These are phyloP conservation scores for Ustilago bromivora DNA, from an alignment of 1,284 basidiomycete species.

Conservation along the genomic window DNA sequence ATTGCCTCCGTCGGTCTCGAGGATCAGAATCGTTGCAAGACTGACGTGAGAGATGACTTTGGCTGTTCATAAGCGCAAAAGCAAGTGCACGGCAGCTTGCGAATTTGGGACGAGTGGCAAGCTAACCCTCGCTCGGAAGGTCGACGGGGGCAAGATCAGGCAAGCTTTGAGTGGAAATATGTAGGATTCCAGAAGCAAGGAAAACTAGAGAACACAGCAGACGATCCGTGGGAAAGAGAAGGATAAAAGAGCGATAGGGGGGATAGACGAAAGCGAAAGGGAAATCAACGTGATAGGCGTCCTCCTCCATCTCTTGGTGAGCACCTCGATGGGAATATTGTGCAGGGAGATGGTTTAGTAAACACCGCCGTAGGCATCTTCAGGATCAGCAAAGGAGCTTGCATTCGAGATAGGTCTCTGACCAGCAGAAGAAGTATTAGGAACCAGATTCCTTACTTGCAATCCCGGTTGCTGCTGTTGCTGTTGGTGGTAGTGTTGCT, in stretches of 20 bases:
- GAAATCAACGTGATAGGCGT: neutral
- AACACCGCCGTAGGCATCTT: constrained; percentile 61
- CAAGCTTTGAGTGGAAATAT: too few species aligned
- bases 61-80: too few species aligned
- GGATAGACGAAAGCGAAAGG: neutral
- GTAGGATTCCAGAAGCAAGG: neutral
- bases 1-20: too few species aligned
- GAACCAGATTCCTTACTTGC: constrained; percentile 45
- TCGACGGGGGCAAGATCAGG: too few species aligned
- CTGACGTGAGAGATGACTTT: too few species aligned
- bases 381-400: constrained; percentile 49
- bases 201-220: neutral
- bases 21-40: too few species aligned
- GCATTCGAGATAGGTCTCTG: constrained; percentile 55
- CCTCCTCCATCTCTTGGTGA: too few species aligned
- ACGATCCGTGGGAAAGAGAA: neutral
- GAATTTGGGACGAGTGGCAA: too few species aligned
- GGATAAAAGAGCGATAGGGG: neutral
- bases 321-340: too few species aligned
- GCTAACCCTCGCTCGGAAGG: too few species aligned
- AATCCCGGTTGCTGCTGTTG: constrained; percentile 12
- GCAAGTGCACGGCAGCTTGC: too few species aligned
- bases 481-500: neutral
- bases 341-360: constrained; percentile 28
- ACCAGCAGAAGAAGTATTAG: constrained; percentile 21